These are phyloP conservation scores for Claviceps digitariae DNA, from an alignment of 2,329 filamentous ascomycete genomes.

Conservation along the genomic window DNA sequence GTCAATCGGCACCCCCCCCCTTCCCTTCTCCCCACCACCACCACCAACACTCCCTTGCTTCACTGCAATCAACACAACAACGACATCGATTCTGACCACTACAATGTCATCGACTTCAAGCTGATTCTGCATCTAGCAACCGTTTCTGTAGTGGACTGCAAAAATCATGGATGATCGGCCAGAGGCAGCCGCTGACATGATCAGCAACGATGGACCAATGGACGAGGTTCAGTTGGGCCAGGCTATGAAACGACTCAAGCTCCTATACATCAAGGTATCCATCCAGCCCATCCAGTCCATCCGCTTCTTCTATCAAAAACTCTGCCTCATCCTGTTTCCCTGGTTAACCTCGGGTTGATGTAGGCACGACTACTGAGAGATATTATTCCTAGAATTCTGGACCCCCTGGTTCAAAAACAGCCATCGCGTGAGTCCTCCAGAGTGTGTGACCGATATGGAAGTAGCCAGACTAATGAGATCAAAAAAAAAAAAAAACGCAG, in stretches of 20 bases:
- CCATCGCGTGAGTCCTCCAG: constrained; percentile 32
- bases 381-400: constrained; percentile 25
- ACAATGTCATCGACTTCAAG: neutral
- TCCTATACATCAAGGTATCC: constrained; percentile 40
- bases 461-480: constrained; percentile 2
- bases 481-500: constrained; percentile 19
- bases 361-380: constrained; percentile 23
- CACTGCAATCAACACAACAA: neutral
- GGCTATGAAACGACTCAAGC: constrained; percentile 36
- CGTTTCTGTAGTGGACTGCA: neutral
- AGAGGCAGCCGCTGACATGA: neutral
- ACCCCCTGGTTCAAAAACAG: constrained; percentile 36
- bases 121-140: neutral
- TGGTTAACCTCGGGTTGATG: constrained; percentile 9
- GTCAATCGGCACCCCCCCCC: neutral
- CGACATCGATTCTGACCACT: neutral
- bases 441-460: neutral
- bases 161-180: constrained; percentile 4
- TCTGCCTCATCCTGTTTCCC: neutral
- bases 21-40: no score
- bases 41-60: neutral
- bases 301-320: neutral
- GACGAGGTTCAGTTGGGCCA: constrained; percentile 37
- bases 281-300: neutral
- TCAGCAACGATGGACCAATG: constrained; percentile 13